Percentiles rank a stretch among this genome's conserved stretches.
These are phyloP conservation scores for Dissophora ornata DNA, from an alignment of 192 early-diverging fungal species.

Conservation along the genomic window DNA sequence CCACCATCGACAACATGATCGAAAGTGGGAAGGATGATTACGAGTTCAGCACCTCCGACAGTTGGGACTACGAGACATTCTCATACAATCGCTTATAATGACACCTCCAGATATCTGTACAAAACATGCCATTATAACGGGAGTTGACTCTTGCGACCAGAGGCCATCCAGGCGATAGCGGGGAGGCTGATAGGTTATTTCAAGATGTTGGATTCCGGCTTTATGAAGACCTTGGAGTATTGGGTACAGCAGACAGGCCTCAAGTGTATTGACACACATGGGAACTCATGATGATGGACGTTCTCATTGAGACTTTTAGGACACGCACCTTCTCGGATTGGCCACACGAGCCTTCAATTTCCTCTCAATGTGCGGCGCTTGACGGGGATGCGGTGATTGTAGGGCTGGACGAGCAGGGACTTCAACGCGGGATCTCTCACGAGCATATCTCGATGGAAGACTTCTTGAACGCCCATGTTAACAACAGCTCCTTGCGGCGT, in stretches of 20 bases:
- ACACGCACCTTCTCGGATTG: background rate
- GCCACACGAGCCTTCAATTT: background rate
- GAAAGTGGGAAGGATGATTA: too few species aligned
- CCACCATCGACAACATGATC: too few species aligned
- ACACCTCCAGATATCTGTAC: too few species aligned
- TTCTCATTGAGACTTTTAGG: constrained; percentile 10
- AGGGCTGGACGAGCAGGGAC: constrained; percentile 8
- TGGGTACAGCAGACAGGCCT: constrained; percentile 6
- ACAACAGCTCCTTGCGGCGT: background rate
- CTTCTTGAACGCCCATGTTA: constrained; percentile 17
- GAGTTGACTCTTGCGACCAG: background rate
- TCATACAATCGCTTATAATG: too few species aligned
- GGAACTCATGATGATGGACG: constrained; percentile 10
- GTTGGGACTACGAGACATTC: too few species aligned
- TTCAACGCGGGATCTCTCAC: constrained; percentile 8
- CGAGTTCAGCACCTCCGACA: too few species aligned
- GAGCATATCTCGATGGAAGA: constrained; percentile 9
- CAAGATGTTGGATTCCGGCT: background rate
- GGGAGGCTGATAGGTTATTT: constrained; percentile 1
- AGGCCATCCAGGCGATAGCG: background rate
- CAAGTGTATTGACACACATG: constrained; percentile 8
- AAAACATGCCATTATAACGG: too few species aligned
- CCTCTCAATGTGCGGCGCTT: background rate
- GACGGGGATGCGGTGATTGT: constrained; percentile 4
- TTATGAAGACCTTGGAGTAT: background rate